Conservation (phyloP, 257 asterid species). For the Verbascum thapsus region DNA sequence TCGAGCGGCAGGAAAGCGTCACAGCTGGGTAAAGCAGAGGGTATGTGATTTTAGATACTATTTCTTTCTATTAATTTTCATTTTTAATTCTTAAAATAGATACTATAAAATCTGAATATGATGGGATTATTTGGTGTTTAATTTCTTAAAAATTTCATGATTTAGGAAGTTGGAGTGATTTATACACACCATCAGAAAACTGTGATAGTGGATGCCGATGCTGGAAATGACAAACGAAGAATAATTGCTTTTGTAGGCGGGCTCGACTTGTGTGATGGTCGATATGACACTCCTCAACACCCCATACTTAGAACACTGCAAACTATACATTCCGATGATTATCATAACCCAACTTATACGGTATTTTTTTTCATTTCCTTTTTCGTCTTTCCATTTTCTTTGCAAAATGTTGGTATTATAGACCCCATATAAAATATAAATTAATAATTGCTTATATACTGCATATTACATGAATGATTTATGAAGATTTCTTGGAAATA, state of each 20-base stretch:
- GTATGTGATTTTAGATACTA: constrained; percentile 49
- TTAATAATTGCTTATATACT: no score
- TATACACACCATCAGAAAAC: constrained; percentile 99
- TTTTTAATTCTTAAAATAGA: no score
- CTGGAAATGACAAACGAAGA: constrained; percentile 77
- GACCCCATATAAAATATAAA: no score
- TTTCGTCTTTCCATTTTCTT: no score
- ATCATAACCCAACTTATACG: constrained; percentile 85
- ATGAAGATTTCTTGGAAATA: no score
- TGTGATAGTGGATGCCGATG: constrained; percentile 90
- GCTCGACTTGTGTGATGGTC: constrained; percentile 90
- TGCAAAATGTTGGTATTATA: no score
- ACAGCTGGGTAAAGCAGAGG: constrained; percentile 93
- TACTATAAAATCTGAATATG: no score
- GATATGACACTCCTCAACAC: constrained; percentile 90
- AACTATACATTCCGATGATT: constrained; percentile 81
- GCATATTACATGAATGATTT: no score
- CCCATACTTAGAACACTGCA: constrained; percentile 68
- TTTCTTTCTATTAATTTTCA: constrained; percentile 16
- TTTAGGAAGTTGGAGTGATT: constrained; percentile 93
- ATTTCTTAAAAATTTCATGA: constrained; percentile 33
- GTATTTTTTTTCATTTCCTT: constrained; percentile 54
- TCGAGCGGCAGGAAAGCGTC: constrained; percentile 95
- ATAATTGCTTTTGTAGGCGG: constrained; percentile 92
- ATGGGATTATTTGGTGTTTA: constrained; percentile 22